Evolutionary conservation across 1,284 basidiomycete species (phyloP).

Genomic region (Ganoderma sinense): DNA sequence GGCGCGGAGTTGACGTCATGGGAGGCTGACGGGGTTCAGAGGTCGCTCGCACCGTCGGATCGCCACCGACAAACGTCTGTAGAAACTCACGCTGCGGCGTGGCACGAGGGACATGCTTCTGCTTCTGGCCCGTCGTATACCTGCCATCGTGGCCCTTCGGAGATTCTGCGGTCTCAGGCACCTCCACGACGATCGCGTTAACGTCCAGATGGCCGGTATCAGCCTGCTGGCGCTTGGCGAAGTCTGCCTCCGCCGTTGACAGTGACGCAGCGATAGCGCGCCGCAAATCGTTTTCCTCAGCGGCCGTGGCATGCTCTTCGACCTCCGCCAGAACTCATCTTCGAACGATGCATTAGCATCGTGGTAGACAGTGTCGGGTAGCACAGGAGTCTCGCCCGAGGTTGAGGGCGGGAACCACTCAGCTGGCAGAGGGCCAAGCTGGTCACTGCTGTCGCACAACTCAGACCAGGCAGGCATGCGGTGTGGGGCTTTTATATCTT

Average conservation of each 20-base stretch:
- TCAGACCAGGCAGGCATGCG: neutral
- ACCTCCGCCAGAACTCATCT: neutral
- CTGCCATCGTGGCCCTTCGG: neutral
- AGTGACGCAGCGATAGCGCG: neutral
- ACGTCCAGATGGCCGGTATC: neutral
- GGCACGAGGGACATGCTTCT: neutral
- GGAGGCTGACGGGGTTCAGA: no score
- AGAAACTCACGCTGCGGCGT: neutral
- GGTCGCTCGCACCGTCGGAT: no score
- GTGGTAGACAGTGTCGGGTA: neutral
- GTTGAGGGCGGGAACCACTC: neutral
- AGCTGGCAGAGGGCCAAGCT: neutral
- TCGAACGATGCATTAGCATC: neutral
- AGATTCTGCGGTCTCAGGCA: neutral
- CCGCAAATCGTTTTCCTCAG: neutral
- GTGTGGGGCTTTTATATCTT: neutral
- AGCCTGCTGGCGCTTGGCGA: no score
- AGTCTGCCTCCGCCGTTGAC: neutral
- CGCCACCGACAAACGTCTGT: neutral
- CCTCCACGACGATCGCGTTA: neutral
- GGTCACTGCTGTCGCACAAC: neutral
- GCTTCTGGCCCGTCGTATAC: neutral
- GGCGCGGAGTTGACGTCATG: neutral
- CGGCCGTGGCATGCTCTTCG: neutral
- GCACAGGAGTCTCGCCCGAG: no score